A percentile compares a stretch with the other conserved stretches of the same genome.
Conservation (phyloP, 371 early-diverging fungal genomes). For the Mucor indicus region DNA sequence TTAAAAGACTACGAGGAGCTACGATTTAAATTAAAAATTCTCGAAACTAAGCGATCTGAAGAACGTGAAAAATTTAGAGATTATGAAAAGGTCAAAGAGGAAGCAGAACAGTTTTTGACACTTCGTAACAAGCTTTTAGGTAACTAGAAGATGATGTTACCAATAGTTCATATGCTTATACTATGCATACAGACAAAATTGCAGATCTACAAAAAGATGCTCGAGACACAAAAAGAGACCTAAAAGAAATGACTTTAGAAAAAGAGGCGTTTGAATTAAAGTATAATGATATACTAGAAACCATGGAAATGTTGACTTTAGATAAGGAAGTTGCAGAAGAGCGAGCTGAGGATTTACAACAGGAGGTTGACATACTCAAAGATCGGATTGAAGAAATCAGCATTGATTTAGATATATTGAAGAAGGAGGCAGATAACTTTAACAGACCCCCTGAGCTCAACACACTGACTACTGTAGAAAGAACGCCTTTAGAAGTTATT, state of each 20-base stretch:
- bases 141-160: conserved; percentile 2
- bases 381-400: conserved; percentile 81
- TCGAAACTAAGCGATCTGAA: conserved; percentile 81
- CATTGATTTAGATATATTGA: conserved; percentile 68
- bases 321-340: conserved; percentile 95
- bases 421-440: conserved; percentile 56
- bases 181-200: conserved; percentile 46
- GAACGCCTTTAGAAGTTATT: conserved; percentile 56
- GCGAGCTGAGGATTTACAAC: conserved; percentile 71
- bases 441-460: conserved; percentile 28
- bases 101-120: conserved; percentile 70
- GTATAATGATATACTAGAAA: conserved; percentile 70
- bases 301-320: conserved; percentile 81
- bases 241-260: conserved; percentile 55
- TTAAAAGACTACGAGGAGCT: conserved; percentile 81
- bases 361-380: conserved; percentile 68
- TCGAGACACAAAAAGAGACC: conserved; percentile 56
- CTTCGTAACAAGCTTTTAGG: conserved; percentile 69
- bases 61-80: conserved; percentile 75
- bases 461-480: conserved; percentile 28
- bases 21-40: conserved; percentile 71
- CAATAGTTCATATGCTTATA: background rate
- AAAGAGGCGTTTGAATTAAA: conserved; percentile 66
- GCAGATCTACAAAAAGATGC: conserved; percentile 72
- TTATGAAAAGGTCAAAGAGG: conserved; percentile 70